Conservation (phyloP, 495 filamentous ascomycete genomes). For the Podospora fimiseda region DNA sequence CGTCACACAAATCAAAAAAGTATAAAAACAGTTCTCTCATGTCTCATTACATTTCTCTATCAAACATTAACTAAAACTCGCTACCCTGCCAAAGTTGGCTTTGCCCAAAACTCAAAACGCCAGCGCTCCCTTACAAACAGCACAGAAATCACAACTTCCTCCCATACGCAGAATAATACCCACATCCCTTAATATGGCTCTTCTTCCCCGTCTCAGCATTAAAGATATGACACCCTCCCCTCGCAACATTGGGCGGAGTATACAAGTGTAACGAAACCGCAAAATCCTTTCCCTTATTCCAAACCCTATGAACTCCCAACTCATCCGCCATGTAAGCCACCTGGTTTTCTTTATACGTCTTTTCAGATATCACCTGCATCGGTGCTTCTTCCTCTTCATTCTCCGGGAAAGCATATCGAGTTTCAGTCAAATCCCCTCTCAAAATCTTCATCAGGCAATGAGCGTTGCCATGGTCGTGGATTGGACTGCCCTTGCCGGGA, state of each 20-base stretch:
- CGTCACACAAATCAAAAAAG: not conserved
- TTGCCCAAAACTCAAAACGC: not conserved
- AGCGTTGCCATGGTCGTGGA: conserved; percentile 84
- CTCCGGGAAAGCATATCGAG: conserved; percentile 69
- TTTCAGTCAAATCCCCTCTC: conserved; percentile 70
- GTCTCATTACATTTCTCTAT: not conserved
- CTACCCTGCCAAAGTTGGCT: not conserved
- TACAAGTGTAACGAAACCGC: conserved; percentile 88
- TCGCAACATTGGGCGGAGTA: conserved; percentile 81
- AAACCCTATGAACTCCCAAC: conserved; percentile 77
- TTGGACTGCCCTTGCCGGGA: conserved; percentile 73
- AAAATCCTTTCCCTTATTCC: conserved; percentile 65
- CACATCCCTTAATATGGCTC: conserved; percentile 59
- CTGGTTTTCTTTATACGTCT: conserved; percentile 46
- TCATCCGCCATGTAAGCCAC: conserved; percentile 34
- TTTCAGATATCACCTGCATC: conserved; percentile 48
- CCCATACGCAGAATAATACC: conserved; percentile 56
- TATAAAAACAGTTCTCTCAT: conserved; percentile 1
- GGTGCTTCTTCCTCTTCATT: conserved; percentile 42
- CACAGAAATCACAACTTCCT: conserved; percentile 31
- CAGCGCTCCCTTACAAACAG: no score
- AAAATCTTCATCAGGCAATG: conserved; percentile 72
- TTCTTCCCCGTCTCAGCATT: conserved; percentile 65
- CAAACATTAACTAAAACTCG: not conserved
- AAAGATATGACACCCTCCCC: conserved; percentile 66